Evolutionary conservation across 2,329 filamentous ascomycete genomes (phyloP).

Genomic region (Colletotrichum gigasporum): DNA sequence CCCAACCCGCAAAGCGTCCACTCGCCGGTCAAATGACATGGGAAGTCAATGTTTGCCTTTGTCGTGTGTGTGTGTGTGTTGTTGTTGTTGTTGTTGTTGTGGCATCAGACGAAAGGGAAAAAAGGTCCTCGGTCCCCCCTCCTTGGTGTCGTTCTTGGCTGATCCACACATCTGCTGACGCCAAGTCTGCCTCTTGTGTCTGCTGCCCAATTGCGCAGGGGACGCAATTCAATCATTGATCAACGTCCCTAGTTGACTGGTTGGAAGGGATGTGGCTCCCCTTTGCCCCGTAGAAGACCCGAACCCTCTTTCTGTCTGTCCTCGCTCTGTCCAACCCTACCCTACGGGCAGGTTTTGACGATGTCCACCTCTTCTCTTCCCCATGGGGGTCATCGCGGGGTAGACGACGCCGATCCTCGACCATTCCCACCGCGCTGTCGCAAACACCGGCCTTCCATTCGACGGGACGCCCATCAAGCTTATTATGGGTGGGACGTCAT

Average conservation of each 20-base stretch:
- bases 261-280: neutral
- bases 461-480: constrained; percentile 16
- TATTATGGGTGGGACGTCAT: constrained; percentile 17
- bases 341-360: constrained; percentile 22
- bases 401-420: constrained; percentile 21
- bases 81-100: neutral
- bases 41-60: neutral
- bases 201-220: constrained; percentile 22
- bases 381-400: constrained; percentile 30
- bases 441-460: constrained; percentile 5
- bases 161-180: constrained; percentile 32
- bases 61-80: no score
- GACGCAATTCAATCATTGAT: neutral
- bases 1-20: neutral
- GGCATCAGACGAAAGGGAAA: neutral
- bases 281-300: neutral
- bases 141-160: constrained; percentile 21
- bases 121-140: neutral
- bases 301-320: neutral
- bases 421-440: constrained; percentile 2
- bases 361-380: constrained; percentile 15
- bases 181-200: constrained; percentile 19
- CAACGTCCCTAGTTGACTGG: neutral
- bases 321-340: no score
- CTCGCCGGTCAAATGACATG: neutral